Base-by-base conservation (phyloP, 202 grass and related monocot species). In the Elaeis oleifera region DNA sequence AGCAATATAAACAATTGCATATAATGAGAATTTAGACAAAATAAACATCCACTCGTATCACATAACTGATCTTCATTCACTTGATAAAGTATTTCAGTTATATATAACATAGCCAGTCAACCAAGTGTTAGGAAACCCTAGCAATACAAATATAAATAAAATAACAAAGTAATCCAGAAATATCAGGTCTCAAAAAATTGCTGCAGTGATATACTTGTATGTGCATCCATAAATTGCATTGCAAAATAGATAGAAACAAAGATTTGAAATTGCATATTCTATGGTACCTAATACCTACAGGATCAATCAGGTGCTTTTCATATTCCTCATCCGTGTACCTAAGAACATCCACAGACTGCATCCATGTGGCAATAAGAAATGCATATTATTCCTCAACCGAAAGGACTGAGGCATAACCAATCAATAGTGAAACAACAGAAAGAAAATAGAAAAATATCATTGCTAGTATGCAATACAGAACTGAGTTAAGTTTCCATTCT, bases 311-410 rank as follows among this genome's bases (percentile, higher is more conserved):
- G 69, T 80, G 79, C 73, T 92, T 97, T 77, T 92, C 88, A 23
- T 97, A 97, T 78, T 97, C 94, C 59, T 97, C 88, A 57, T 81
- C 82, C 0, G 84, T 92, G 75, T 97, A 97, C 61, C 83, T 92
- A 13, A 89, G 74, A 70, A 97, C 65, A 54, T 97, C 92, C 48
- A 77, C 92, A 49, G 81, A 92, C 92, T 97, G 84, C 62, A 86
- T 77, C 60, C 78, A 44, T 6, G 73, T 78, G 67, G n/a, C 48
- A 68, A 52, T 44, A 82, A 53, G 66, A 66, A 3, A 56, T 44
- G 1, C 50, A 50, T 20, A 3, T 72, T 31, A 63, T 17, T 49
- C 20, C 17, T 58, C 8, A 71, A 49, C 50, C 14, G 36, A 6
- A 44, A 44, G 36, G 36, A 3, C 8, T 50, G 24, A 51, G 61